Evolutionary conservation across 495 filamentous ascomycete genomes (phyloP).

Genomic region (Pseudoneurospora amorphoporcata): DNA sequence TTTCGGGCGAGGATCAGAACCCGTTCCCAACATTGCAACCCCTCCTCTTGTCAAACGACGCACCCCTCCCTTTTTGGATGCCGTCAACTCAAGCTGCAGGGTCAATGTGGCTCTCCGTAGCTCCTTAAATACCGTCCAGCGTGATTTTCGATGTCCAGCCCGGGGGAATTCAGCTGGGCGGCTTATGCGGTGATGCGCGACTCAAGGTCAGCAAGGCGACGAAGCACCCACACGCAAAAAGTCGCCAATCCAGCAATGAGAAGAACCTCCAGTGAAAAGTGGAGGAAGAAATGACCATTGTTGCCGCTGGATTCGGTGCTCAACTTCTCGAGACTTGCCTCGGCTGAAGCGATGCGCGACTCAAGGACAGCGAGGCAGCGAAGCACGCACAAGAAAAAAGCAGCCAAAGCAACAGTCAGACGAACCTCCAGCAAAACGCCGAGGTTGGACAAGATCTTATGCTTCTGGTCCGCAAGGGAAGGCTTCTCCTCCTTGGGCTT

Average conservation of each 20-base stretch:
- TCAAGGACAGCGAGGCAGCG: neutral
- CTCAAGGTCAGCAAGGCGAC: neutral
- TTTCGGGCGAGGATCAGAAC: neutral
- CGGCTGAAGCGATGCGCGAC: neutral
- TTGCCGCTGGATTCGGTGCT: neutral
- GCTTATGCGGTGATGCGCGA: neutral
- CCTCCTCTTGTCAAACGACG: neutral
- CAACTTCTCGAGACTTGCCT: neutral
- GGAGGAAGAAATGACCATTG: neutral
- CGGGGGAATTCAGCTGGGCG: neutral
- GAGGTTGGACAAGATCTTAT: neutral
- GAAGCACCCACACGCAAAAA: neutral
- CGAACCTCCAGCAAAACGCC: neutral
- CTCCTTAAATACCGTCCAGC: neutral
- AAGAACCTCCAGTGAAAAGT: neutral
- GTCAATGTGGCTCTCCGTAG: neutral
- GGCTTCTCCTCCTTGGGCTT: neutral
- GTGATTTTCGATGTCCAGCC: neutral
- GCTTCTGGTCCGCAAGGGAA: neutral
- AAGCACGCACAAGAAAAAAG: neutral
- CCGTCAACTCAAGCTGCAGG: neutral
- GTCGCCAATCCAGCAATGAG: neutral
- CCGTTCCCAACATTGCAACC: neutral
- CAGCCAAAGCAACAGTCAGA: neutral
- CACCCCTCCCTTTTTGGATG: neutral